Evolutionary conservation across 164 flowering plant genomes (phyloP), one percentile per base, ranked within the genome.

Genomic region (Vitis riparia): DNA sequence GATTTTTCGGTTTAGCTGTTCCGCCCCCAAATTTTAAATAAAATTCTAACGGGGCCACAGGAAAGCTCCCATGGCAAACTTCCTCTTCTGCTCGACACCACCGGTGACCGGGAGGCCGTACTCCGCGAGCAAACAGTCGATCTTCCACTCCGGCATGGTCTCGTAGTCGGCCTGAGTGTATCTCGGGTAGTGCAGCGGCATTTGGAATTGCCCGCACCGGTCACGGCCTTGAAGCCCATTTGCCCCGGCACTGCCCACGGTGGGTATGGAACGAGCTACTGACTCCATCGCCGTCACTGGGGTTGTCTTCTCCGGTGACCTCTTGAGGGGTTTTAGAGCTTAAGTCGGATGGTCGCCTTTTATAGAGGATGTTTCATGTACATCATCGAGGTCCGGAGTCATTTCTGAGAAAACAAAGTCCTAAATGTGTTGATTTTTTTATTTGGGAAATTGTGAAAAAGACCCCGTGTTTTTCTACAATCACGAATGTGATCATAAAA

Each of bases 121-220:
- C 30, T 79, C 62, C 2, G 32, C 30, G 4, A 79, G 77, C 59
- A 79, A 16, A 14, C 69, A 55, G 27, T 79, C 82, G 15, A 79
- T 72, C 69, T 71, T 79, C 82, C 82, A 79, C 70, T 79, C 82
- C 1, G 82, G 79, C 82, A 79, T 79, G 77, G 74, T 17, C 65
- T 79, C 79, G 70, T 79, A 79, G 49, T 79, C 82, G 15, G 72
- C 59, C 32, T 51, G 27, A 13, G 67, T 73, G 79, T 65, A 76
- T 47, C 77, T 62, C 9, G 82, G 82, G 30, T 79, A 79, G 68
- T 79, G 82, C 67, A 79, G 51, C 2, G 82, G 82, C 82, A 79
- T 76, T 75, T 73, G 79, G 30, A 79, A 79, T 12, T 76, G 55
- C 19, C 75, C 64, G 53, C 75, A 73, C 0, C 63, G 14, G 32